Evolutionary conservation across 108 stramenopile genomes (phyloP).

Genomic region (Cyclotella cryptica): DNA sequence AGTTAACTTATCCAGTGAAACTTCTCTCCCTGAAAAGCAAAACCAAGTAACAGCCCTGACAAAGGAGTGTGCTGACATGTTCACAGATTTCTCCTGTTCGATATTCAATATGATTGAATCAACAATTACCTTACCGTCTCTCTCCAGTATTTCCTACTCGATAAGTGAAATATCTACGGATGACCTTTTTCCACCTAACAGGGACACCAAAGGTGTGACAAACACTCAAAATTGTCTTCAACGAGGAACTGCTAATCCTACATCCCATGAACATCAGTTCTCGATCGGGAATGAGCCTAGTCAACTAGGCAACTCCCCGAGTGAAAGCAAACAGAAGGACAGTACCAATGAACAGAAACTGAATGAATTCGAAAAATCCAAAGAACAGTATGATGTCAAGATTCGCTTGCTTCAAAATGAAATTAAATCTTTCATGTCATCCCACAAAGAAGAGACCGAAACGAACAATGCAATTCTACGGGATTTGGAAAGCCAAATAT

Average conservation of each 20-base stretch:
- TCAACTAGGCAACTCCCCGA: not conserved
- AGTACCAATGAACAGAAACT: not conserved
- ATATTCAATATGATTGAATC: slow-evolving; percentile 6
- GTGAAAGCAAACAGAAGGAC: not conserved
- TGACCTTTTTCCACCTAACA: not conserved
- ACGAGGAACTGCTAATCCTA: no score
- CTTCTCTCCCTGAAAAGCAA: not conserved
- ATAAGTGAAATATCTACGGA: not conserved
- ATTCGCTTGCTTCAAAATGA: not conserved
- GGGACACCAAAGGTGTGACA: not conserved
- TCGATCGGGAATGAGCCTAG: no score
- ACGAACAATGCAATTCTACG: not conserved
- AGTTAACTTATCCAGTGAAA: no score
- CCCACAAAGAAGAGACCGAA: not conserved
- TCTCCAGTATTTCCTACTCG: not conserved
- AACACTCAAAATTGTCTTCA: no score
- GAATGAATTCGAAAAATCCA: not conserved
- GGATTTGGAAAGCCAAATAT: not conserved
- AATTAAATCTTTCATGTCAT: not conserved
- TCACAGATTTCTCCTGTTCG: not conserved
- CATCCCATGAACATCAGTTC: no score
- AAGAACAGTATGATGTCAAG: slow-evolving; percentile 3
- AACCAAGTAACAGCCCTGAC: not conserved
- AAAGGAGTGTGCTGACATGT: not conserved
- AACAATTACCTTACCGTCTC: not conserved